Evolutionary conservation across 225 moss, liverwort and hornwort species (phyloP).

Genomic region (Straminergon stramineum): DNA sequence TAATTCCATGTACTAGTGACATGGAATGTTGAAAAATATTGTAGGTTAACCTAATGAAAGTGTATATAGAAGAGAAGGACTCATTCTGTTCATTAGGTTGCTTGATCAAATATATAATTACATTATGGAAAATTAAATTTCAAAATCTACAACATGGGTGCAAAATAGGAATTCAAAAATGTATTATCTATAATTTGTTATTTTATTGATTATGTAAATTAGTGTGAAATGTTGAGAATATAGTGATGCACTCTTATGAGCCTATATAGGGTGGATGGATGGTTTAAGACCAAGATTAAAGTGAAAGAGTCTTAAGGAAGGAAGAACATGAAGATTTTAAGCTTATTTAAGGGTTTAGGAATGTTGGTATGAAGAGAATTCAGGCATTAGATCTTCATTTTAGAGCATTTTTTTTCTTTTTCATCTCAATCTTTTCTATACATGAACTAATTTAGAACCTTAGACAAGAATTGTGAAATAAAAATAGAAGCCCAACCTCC

Average conservation of each 20-base stretch:
- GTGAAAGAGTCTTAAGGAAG: fast-evolving
- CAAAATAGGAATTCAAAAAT: background rate
- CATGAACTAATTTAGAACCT: background rate
- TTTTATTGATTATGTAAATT: background rate
- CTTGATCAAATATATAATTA: fast-evolving
- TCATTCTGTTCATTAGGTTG: background rate
- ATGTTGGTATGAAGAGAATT: fast-evolving
- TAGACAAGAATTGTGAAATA: background rate
- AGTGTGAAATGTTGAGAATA: background rate
- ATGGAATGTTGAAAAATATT: background rate
- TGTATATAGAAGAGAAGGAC: background rate
- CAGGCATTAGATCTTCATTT: background rate
- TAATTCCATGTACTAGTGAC: background rate
- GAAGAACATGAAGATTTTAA: background rate
- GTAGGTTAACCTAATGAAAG: background rate
- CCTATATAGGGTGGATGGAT: background rate
- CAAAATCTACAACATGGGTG: background rate
- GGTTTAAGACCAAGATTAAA: background rate
- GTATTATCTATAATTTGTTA: background rate
- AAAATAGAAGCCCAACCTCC: fast-evolving
- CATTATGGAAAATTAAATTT: background rate
- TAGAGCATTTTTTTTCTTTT: fast-evolving
- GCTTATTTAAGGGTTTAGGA: too few species aligned
- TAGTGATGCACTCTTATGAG: background rate
- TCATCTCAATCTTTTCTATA: background rate